phyloP scores from a whole-genome alignment of 2,329 filamentous ascomycete genomes.

The Xylaria sp. region DNA sequence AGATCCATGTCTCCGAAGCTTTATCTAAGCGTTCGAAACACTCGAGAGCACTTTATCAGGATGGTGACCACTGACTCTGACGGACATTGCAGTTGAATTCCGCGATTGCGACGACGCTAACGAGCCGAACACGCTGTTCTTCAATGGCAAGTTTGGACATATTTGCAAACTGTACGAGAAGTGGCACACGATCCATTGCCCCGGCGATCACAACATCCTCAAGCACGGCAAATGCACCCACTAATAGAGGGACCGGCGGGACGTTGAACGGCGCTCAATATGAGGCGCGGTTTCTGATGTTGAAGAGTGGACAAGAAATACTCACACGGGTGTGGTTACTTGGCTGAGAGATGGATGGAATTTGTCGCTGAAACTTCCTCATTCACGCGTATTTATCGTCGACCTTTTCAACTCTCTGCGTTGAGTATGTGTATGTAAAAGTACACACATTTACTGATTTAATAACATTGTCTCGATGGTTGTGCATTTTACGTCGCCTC shows the following conservation, averaged over 20 bases:
- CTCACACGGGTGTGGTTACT: neutral
- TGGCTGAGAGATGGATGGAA: neutral
- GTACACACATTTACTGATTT: too few relatives aligned
- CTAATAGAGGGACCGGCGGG: neutral
- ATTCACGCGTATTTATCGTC: neutral
- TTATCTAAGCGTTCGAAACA: neutral
- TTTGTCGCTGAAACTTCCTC: neutral
- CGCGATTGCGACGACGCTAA: neutral
- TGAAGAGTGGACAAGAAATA: neutral
- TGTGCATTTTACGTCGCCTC: too few relatives aligned
- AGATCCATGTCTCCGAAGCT: neutral
- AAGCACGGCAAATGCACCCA: constrained; percentile 17
- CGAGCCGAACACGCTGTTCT: constrained; percentile 7
- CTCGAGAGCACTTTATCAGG: neutral
- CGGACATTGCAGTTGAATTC: neutral
- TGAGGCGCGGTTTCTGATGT: neutral
- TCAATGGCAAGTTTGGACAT: neutral
- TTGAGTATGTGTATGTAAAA: too few relatives aligned
- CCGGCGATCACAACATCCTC: neutral
- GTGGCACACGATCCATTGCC: neutral
- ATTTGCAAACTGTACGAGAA: neutral
- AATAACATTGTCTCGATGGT: too few relatives aligned
- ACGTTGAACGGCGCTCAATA: neutral
- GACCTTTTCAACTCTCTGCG: neutral
- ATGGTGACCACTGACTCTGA: neutral